Conservation (phyloP, 352 stramenopile genomes). For the Pythium apleroticum region DNA sequence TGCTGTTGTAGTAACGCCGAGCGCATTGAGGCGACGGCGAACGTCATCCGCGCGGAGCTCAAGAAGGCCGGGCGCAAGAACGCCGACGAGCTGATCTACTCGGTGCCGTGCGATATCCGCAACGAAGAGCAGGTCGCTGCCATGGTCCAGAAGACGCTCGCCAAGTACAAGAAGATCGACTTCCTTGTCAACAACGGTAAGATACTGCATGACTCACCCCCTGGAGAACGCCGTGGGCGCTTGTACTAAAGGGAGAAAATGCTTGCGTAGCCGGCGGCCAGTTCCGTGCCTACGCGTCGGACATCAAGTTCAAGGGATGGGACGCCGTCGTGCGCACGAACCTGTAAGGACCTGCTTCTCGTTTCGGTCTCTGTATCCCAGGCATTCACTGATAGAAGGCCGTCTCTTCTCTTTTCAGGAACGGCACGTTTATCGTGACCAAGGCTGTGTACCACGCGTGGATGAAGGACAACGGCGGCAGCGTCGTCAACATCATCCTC, state of each 20-base stretch:
- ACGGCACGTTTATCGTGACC: conserved; percentile 91
- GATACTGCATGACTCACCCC: background rate
- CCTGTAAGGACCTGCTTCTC: conserved; percentile 38
- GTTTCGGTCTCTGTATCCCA: background rate
- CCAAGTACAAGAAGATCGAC: conserved; percentile 84
- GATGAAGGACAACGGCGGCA: conserved; percentile 92
- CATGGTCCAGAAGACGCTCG: conserved; percentile 50
- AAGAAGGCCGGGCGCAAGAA: conserved; percentile 32
- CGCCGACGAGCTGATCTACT: conserved; percentile 44
- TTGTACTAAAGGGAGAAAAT: conserved; percentile 9
- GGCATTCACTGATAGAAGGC: too few species aligned
- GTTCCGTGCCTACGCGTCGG: conserved; percentile 87
- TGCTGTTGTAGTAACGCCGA: conserved; percentile 52
- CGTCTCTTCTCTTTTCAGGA: too few species aligned
- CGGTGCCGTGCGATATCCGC: conserved; percentile 75
- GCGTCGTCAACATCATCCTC: conserved; percentile 95
- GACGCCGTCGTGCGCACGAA: conserved; percentile 93
- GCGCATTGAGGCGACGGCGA: conserved; percentile 50
- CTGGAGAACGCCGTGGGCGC: background rate
- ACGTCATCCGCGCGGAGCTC: conserved; percentile 57
- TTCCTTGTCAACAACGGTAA: conserved; percentile 93
- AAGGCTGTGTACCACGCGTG: conserved; percentile 91
- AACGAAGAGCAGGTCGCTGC: conserved; percentile 54
- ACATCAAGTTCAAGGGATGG: conserved; percentile 91
- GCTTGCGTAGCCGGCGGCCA: conserved; percentile 81